These are phyloP conservation scores for Sorghum bicolor DNA, from an alignment of 176 grass and related monocot genomes.

Conservation along the genomic window DNA sequence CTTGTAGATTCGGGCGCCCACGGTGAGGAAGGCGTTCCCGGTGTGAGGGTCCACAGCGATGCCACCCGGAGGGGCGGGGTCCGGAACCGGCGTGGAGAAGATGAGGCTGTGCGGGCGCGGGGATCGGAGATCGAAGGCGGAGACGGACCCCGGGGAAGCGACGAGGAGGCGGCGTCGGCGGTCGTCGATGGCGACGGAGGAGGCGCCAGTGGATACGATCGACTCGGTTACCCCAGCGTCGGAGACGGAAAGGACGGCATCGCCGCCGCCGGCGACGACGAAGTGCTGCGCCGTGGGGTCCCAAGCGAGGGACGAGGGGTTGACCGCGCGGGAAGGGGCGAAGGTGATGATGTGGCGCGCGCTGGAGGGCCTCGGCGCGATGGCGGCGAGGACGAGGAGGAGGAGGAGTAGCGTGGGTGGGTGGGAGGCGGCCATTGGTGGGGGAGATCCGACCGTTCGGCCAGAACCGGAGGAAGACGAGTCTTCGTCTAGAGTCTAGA, in stretches of 20 bases:
- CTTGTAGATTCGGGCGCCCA: constrained; percentile 53
- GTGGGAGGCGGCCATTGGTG: constrained; percentile 28
- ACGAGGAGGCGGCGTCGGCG: constrained; percentile 67
- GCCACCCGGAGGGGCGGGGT: constrained; percentile 39
- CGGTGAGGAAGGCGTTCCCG: constrained; percentile 58
- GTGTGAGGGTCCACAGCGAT: constrained; percentile 62
- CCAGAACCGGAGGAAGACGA: neutral
- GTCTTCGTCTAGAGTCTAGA: neutral
- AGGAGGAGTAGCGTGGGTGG: constrained; percentile 19
- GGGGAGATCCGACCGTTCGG: neutral
- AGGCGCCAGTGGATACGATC: constrained; percentile 36
- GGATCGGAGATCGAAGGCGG: constrained; percentile 66
- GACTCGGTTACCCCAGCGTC: constrained; percentile 73
- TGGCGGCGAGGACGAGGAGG: constrained; percentile 30
- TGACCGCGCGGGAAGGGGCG: constrained; percentile 17
- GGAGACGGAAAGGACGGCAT: constrained; percentile 63
- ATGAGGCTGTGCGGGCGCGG: constrained; percentile 52
- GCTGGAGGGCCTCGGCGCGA: constrained; percentile 9
- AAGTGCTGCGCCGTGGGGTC: constrained; percentile 75
- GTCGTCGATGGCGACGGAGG: constrained; percentile 42
- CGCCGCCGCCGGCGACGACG: constrained; percentile 54
- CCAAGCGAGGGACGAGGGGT: constrained; percentile 60
- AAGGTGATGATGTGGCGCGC: constrained; percentile 61
- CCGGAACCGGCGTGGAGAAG: constrained; percentile 48
- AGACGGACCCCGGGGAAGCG: constrained; percentile 43